Conservation (phyloP, 257 asterid genomes). For the Datura wrightii region DNA sequence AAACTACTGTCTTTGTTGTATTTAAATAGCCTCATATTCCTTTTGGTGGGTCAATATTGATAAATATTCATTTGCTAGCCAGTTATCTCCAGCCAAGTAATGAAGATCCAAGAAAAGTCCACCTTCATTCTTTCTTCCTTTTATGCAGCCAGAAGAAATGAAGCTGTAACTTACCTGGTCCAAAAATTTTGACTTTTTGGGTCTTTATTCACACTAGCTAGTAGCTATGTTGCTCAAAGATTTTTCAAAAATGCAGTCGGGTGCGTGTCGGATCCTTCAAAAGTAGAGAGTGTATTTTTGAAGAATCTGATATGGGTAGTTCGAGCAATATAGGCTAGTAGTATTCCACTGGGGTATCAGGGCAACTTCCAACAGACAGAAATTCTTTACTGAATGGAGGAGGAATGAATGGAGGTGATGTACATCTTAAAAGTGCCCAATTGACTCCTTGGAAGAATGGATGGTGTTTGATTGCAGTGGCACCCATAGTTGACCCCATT, state of each 20-base stretch:
- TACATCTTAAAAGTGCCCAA: slow-evolving; percentile 80
- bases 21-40: neutral
- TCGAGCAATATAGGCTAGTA: slow-evolving; percentile 39
- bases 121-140: neutral
- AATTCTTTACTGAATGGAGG: slow-evolving; percentile 52
- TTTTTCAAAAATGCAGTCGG: no score
- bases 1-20: neutral
- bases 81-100: neutral
- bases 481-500: slow-evolving; percentile 74
- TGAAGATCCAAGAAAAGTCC: slow-evolving; percentile 15
- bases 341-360: slow-evolving; percentile 54
- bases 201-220: slow-evolving; percentile 33
- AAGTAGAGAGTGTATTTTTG: neutral
- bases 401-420: slow-evolving; percentile 71
- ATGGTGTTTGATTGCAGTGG: slow-evolving; percentile 68
- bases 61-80: neutral
- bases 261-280: no score
- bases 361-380: slow-evolving; percentile 53
- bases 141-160: neutral
- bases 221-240: neutral
- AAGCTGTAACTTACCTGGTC: neutral
- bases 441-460: slow-evolving; percentile 74
- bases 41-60: slow-evolving; percentile 26
- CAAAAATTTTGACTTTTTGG: neutral
- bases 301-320: neutral